Evolutionary conservation across 139 green algal species (phyloP), one percentile per base, ranked within the genome.

Genomic region (Haematococcus lacustris): DNA sequence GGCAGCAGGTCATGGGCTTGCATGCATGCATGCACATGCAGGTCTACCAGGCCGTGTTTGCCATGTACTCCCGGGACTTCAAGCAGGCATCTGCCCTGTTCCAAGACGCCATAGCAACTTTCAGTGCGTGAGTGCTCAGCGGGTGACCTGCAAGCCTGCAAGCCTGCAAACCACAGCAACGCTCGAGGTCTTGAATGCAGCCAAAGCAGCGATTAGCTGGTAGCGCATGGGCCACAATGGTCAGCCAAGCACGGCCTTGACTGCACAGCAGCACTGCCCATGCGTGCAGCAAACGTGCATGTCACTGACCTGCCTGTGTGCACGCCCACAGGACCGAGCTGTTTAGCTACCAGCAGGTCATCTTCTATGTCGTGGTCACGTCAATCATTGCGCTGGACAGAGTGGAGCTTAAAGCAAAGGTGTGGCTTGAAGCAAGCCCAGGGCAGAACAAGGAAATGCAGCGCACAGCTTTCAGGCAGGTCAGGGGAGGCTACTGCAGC

Each of bases 21-120:
- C 47, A 57, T 21, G 21, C 21, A 57, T 21, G 21, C 23, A 6
- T 51, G 40, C 50, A 68, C 40, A 34, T 41, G 33, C 78, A 93
- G 85, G 95, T 99, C 76, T 99, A 99, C 76, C 92, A 99, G 75
- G 91, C 89, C 0, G 68, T 98, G 26, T 92, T 91, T 78, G 76
- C 82, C 2, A 90, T 97, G 81, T 90, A 91, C 72, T 92, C 78
- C 2, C 82, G 96, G 0, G 79, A 97, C 77, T 95, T 98, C 79
- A 87, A 91, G 61, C 62, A 83, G 9, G 93, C 94, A 4, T 90
- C 91, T 0, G 74, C 88, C 57, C 88, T 98, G 34, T 92, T 99
- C 75, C 88, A 98, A 34, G 91, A 98, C 60, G 91, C 92, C 41
- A 92, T 97, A 25, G 89, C 93, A 51, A 99, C 96, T 25, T 99